phyloP scores from a whole-genome alignment of 805 yeast genomes.

The Debaryomyces hansenii region DNA sequence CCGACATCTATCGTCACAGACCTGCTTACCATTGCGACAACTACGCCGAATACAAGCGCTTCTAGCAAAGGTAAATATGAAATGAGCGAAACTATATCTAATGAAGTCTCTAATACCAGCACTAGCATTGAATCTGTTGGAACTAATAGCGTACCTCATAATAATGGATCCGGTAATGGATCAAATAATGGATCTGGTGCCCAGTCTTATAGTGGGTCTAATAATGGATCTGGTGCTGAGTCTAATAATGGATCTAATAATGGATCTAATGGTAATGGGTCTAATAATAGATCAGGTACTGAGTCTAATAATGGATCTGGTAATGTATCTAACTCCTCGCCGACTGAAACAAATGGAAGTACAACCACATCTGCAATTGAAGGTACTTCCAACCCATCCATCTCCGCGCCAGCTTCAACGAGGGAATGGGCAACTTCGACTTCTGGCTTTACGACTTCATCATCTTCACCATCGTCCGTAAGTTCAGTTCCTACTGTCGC shows the following conservation, averaged over 20 bases:
- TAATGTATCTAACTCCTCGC: background rate
- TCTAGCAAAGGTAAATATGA: background rate
- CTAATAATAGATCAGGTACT: background rate
- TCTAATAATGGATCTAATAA: background rate
- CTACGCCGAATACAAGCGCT: background rate
- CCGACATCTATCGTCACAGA: background rate
- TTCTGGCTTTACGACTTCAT: too few species aligned
- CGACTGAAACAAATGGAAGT: too few species aligned
- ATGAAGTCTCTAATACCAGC: background rate
- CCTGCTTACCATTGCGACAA: background rate
- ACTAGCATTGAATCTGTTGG: constrained; percentile 1
- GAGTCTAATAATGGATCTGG: background rate
- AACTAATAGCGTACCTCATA: background rate
- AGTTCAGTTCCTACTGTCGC: background rate
- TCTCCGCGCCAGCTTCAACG: too few species aligned
- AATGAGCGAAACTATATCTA: background rate
- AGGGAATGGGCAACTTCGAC: too few species aligned
- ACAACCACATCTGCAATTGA: too few species aligned
- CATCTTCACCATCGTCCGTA: too few species aligned
- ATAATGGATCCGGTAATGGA: background rate
- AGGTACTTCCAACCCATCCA: too few species aligned
- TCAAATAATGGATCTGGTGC: background rate
- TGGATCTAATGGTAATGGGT: too few species aligned
- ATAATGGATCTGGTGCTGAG: background rate
- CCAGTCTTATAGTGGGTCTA: too few species aligned